These are phyloP conservation scores for Mucor sp. DNA, from an alignment of 371 early-diverging fungal genomes.

Conservation along the genomic window DNA sequence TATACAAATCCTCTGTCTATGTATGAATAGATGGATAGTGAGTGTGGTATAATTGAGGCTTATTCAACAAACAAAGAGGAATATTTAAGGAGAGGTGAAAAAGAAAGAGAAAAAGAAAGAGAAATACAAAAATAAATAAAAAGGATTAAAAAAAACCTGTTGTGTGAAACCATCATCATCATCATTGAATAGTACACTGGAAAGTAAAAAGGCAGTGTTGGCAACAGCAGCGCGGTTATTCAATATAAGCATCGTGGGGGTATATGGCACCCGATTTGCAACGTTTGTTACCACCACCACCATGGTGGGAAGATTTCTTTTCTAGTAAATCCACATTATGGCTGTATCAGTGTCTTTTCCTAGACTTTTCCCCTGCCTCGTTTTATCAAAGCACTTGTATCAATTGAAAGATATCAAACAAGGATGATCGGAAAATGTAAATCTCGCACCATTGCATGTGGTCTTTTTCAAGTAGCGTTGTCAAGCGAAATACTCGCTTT, in stretches of 20 bases:
- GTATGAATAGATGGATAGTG: neutral
- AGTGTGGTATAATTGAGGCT: neutral
- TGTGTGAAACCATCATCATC: slow-evolving; percentile 7
- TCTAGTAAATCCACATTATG: neutral
- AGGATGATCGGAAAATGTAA: neutral
- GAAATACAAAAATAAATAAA: neutral
- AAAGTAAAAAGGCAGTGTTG: neutral
- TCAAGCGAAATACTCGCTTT: neutral
- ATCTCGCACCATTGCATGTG: neutral
- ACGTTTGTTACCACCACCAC: neutral
- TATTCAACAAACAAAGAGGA: neutral
- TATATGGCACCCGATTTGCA: neutral
- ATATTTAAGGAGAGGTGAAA: neutral
- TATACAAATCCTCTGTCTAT: neutral
- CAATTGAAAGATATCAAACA: neutral
- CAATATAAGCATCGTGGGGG: neutral
- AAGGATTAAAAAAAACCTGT: neutral
- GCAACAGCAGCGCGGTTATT: neutral
- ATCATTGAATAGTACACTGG: neutral
- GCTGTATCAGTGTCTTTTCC: neutral
- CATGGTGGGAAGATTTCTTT: neutral
- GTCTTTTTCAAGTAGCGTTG: neutral
- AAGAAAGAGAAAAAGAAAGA: slow-evolving; percentile 2
- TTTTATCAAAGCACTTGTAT: no score
- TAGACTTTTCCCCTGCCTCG: no score